phyloP scores from a whole-genome alignment of 2,329 filamentous ascomycete genomes.

The Cercospora berteroae region DNA sequence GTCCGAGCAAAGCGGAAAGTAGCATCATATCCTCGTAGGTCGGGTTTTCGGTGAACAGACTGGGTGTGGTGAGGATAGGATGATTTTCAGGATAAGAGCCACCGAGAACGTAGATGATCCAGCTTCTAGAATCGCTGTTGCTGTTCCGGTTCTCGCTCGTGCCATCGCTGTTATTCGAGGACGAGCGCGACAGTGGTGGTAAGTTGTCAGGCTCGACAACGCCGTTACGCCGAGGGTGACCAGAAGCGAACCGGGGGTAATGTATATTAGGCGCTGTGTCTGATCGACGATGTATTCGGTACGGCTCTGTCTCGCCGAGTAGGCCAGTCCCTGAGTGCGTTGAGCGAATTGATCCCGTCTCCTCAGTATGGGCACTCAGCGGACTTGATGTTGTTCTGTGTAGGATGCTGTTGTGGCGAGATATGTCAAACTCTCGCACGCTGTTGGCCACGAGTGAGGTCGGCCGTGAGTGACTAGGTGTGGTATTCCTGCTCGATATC shows the following conservation, averaged over 20 bases:
- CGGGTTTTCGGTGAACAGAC: conserved; percentile 67
- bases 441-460: conserved; percentile 37
- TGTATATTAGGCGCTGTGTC: conserved; percentile 40
- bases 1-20: conserved; percentile 64
- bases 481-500: conserved; percentile 42
- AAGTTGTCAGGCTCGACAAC: conserved; percentile 58
- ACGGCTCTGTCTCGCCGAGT: conserved; percentile 30
- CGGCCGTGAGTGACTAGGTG: conserved; percentile 36
- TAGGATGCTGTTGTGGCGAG: conserved; percentile 34
- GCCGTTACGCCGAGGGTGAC: conserved; percentile 61
- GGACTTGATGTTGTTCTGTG: conserved; percentile 33
- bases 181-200: conserved; percentile 46
- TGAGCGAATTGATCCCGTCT: conserved; percentile 36
- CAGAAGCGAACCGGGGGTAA: conserved; percentile 58
- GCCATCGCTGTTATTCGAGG: conserved; percentile 35
- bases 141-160: conserved; percentile 28
- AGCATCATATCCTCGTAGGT: conserved; percentile 73
- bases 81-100: conserved; percentile 69
- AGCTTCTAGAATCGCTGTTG: conserved; percentile 57
- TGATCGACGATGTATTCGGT: conserved; percentile 34
- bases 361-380: conserved; percentile 36
- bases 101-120: conserved; percentile 70
- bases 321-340: conserved; percentile 35
- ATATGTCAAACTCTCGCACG: conserved; percentile 34
- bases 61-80: conserved; percentile 67